A percentile compares a stretch with the other conserved stretches of the same genome.
Conservation (phyloP, 441 rosid genomes). For the Brassica hybrid region DNA sequence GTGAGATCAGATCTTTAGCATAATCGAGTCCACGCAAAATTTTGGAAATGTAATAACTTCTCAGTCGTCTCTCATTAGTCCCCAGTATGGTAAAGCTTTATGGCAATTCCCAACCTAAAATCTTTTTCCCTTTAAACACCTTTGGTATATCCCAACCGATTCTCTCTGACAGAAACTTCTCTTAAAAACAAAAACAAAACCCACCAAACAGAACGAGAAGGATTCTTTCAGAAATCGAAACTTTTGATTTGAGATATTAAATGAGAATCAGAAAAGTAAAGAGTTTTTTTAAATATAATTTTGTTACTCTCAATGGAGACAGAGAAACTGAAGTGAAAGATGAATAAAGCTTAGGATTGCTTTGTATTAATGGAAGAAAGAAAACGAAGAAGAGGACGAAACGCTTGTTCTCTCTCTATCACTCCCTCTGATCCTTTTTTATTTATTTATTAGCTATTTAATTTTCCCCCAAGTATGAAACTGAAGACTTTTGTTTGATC, state of each 20-base stretch:
- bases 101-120: constrained; percentile 27
- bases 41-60: constrained; percentile 35
- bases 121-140: constrained; percentile 22
- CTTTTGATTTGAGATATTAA: constrained; percentile 3
- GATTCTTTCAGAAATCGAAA: constrained; percentile 7
- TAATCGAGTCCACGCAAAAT: constrained; percentile 18
- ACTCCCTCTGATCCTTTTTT: constrained; percentile 31
- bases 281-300: background rate
- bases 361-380: constrained; percentile 42
- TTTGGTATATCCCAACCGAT: constrained; percentile 29
- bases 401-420: constrained; percentile 38
- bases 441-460: constrained; percentile 26
- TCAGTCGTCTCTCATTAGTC: constrained; percentile 33
- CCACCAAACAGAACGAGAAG: constrained; percentile 6
- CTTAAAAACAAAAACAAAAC: background rate
- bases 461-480: constrained; percentile 31
- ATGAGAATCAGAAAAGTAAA: constrained; percentile 29
- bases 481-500: constrained; percentile 37
- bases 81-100: constrained; percentile 37
- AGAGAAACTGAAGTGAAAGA: constrained; percentile 38
- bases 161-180: background rate
- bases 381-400: constrained; percentile 42
- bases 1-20: constrained; percentile 24
- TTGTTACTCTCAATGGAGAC: background rate
- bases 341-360: constrained; percentile 30